Base-by-base conservation (phyloP, 192 early-diverging fungal genomes). In the Chytriomyces confervae region DNA sequence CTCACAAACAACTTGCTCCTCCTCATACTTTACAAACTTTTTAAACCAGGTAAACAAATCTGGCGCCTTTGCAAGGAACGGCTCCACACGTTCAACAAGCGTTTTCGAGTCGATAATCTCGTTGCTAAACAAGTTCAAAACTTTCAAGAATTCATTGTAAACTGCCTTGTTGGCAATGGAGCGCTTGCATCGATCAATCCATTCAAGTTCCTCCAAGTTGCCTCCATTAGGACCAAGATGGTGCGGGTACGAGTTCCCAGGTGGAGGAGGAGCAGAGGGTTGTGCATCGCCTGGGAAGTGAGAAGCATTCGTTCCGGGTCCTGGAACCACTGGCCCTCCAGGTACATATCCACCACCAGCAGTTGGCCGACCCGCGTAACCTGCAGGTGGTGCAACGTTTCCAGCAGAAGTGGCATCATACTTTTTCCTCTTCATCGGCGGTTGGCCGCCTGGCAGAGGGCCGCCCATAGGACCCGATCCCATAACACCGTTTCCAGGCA, bases 41-140 rank as follows among this genome's bases (percentile, higher is more conserved):
- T 98, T 97, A 81, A 99, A 98, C 95, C 95, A 97, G 29, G 93
- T 91, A 88, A 97, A 94, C 46, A 99, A 86, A 50, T 97, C 96
- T 69, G 89, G 89, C 48, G 92, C 89, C 50, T 90, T 91, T 7
- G 88, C 89, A 67, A 98, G 88, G 75, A 98, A 98, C 29, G 91
- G 91, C 76, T 92, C 90, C 5, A 95, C 93, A 13, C 92, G 88
- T 66, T 98, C 94, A 2, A 97, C 90, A 20, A 99, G 84, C 9
- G 89, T 84, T 69, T 93, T 91, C 36, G 92, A 84, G 69, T 96
- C 94, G 68, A 99, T 87, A 47, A 98, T 92, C 82, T 97, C 94
- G 77, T 98, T 94, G 72, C 91, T 95, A 83, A 94, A 99, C 24
- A 98, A 81, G 66, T 98, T 97, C 24, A 99, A 84, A 2, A 98